Evolutionary conservation across 23 red algal species (phyloP), one percentile per base, ranked within the genome.

Genomic region (Gracilariopsis chorda): DNA sequence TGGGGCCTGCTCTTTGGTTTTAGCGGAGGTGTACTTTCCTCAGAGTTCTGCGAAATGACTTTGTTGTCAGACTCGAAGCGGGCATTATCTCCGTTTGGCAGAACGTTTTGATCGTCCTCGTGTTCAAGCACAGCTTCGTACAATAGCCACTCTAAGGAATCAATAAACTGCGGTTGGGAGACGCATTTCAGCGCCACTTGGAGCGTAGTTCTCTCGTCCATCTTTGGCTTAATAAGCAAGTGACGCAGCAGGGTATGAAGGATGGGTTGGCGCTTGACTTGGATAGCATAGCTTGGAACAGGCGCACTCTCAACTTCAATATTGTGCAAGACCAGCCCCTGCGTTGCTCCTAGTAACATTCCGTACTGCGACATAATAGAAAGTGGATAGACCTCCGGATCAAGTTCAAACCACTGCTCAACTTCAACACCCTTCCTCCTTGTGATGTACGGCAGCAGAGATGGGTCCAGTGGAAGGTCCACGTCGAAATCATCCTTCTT

Each of bases 101-200:
- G 20, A 9, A 78, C 36, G 27, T 64, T 41, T 20, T n/a, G 39
- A 16, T 94, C 80, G 30, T 80, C 65, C 39, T 90, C 70, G 37
- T 88, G 83, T 75, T 97, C 95, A 24, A 91, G 65, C 27, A 98
- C 95, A 42, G 90, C 87, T 34, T 90, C 84, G 71, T 98, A 90
- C 44, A 98, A 51, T 29, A 98, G 91, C 95, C 95, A 98, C 70
- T 98, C 95, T 28, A 98, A 74, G 14, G 91, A 87, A 51, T 98
- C 95, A 23, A 89, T 83, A 87, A 98, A 98, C 81, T 98, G 95
- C 68, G 90, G 95, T 35, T 94, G 81, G 36, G 67, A 62, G n/a
- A 86, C 85, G 47, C 91, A 94, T 39, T 82, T 85, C 56, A 94
- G 52, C 8, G 95, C 95, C 14, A 98, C 80, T 52, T 94, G 91